phyloP scores from a whole-genome alignment of 352 stramenopile genomes.

The Phytophthora lateralis region DNA sequence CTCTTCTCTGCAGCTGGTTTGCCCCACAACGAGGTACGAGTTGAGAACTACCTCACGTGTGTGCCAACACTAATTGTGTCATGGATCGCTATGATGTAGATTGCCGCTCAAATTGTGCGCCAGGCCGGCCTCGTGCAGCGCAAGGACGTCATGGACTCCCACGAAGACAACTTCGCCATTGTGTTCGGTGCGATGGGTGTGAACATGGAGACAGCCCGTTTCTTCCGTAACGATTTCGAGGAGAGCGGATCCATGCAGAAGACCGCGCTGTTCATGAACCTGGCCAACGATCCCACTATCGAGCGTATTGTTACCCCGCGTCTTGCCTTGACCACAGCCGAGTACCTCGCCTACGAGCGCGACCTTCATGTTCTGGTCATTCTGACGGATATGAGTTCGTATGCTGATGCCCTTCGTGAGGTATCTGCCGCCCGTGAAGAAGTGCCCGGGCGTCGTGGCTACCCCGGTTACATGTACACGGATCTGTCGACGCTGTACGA shows the following conservation, averaged over 20 bases:
- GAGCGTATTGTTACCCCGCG: slow-evolving; percentile 99
- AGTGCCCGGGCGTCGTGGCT: slow-evolving; percentile 97
- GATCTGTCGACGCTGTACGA: slow-evolving; percentile 99
- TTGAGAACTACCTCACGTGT: background rate
- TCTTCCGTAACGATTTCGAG: slow-evolving; percentile 98
- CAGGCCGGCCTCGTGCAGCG: slow-evolving; percentile 98
- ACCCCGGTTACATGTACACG: slow-evolving; percentile 99
- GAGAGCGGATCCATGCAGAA: slow-evolving; percentile 98
- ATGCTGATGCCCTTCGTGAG: slow-evolving; percentile 97
- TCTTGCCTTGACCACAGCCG: slow-evolving; percentile 97
- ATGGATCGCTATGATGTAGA: slow-evolving; percentile 38
- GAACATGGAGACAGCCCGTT: slow-evolving; percentile 99
- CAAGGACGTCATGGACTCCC: slow-evolving; percentile 98
- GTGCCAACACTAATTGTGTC: slow-evolving; percentile 6
- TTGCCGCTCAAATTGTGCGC: slow-evolving; percentile 98
- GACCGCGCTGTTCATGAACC: slow-evolving; percentile 99
- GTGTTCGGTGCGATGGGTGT: slow-evolving; percentile 99
- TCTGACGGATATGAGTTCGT: slow-evolving; percentile 99
- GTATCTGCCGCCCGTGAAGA: slow-evolving; percentile 95
- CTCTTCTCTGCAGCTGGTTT: slow-evolving; percentile 99
- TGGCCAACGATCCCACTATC: slow-evolving; percentile 99
- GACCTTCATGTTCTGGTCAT: slow-evolving; percentile 99
- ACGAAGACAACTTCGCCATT: slow-evolving; percentile 99
- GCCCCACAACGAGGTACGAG: slow-evolving; percentile 96
- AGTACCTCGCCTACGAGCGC: slow-evolving; percentile 99